phyloP scores from a whole-genome alignment of 2,329 filamentous ascomycete species.

The Botryotinia narcissicola region DNA sequence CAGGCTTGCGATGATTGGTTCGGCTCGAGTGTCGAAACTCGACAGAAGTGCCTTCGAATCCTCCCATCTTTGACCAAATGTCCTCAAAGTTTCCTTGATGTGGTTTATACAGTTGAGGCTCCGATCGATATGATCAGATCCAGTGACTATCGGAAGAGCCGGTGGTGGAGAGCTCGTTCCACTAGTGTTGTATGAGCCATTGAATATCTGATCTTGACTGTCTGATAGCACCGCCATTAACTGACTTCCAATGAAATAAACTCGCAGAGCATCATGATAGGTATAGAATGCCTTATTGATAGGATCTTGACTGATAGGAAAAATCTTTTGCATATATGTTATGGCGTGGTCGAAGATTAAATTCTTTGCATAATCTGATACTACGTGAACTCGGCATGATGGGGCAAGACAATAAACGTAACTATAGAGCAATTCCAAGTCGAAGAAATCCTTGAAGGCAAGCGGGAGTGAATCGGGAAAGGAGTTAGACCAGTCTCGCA shows the following conservation, averaged over 20 bases:
- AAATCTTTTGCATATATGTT: conserved; percentile 74
- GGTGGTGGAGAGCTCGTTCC: conserved; percentile 48
- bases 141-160: conserved; percentile 45
- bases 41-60: conserved; percentile 53
- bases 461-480: conserved; percentile 64
- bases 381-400: conserved; percentile 67
- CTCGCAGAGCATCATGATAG: conserved; percentile 82
- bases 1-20: conserved; percentile 41
- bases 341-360: conserved; percentile 85
- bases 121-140: conserved; percentile 52
- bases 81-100: conserved; percentile 52
- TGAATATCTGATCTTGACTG: conserved; percentile 55
- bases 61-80: conserved; percentile 60
- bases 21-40: conserved; percentile 47
- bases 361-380: conserved; percentile 72
- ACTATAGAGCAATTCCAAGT: conserved; percentile 86
- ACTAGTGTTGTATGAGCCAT: conserved; percentile 36
- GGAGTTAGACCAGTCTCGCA: conserved; percentile 78
- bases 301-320: conserved; percentile 61
- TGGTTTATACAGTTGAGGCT: conserved; percentile 55
- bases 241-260: conserved; percentile 71
- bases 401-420: conserved; percentile 87
- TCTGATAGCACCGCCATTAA: conserved; percentile 60
- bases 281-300: conserved; percentile 68
- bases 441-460: conserved; percentile 72